Base-by-base conservation (phyloP, 1,284 basidiomycete species). In the Nidula niveotomentosa region DNA sequence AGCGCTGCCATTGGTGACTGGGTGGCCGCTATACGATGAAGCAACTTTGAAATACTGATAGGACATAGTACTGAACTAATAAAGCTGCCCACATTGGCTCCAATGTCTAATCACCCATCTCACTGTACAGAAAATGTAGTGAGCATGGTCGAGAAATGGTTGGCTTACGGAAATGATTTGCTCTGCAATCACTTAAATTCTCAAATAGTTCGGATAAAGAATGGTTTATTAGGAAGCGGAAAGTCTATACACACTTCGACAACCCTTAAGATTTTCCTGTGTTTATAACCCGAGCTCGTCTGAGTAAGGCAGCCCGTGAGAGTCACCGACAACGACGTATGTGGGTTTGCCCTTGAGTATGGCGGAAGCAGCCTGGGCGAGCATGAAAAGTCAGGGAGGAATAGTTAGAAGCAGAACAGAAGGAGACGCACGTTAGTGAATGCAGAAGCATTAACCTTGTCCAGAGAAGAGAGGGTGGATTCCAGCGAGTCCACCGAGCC, bases 261-360 rank as follows among this genome's bases (percentile, higher is more conserved):
- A 41, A 41, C 12, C 7, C 15, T 8, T 59, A 48, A 58, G 52
- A 43, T 47, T 50, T 54, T 53, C 53, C 8, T 1, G 39, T 41
- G 45, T 47, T 84, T 73, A 92, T 63, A 94, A 84, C 58, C 90
- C 93, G 62, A 94, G 74, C 73, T 95, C 93, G 68, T 94, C 93
- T 53, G 85, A 83, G 71, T 90, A 91, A 46, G 94, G 94, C 51
- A 97, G 81, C 43, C 83, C 69, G 65, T 80, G 73, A 62, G 86
- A 75, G 68, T 96, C 86, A 54, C 94, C 95, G 53, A 96, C 79
- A 33, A 87, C 89, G 48, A 97, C 92, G 60, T 83, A 93, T 36
- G 93, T 94, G 33, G 94, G 92, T 76, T 93, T 91, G 62, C 77
- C 74, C 69, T 83, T 81, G 62, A 89, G 67, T 47, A 93, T 78